phyloP scores from a whole-genome alignment of 2,329 filamentous ascomycete genomes.

The Cytospora piceae region DNA sequence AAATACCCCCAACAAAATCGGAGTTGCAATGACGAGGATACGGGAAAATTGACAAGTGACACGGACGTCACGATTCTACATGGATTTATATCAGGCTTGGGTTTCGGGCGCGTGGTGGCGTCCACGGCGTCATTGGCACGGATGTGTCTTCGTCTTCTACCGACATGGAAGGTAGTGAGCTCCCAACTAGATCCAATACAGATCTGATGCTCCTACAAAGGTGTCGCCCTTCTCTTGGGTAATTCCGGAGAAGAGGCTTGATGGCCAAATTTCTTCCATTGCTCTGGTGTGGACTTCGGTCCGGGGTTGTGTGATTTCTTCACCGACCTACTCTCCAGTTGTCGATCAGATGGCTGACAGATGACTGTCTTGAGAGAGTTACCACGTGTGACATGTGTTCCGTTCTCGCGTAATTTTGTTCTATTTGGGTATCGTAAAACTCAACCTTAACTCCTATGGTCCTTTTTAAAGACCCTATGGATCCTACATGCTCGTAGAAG shows the following conservation, averaged over 20 bases:
- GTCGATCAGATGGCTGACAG: conserved; percentile 2
- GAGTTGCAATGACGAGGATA: conserved; percentile 28
- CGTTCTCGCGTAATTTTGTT: background rate
- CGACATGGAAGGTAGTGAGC: conserved; percentile 60
- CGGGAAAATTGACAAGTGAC: conserved; percentile 36
- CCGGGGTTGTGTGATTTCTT: conserved; percentile 18
- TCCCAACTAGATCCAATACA: conserved; percentile 62
- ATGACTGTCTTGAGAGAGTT: conserved; percentile 8
- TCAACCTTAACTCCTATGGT: conserved; percentile 23
- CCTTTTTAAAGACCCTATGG: conserved; percentile 15
- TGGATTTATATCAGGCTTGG: conserved; percentile 28
- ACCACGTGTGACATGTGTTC: conserved; percentile 7
- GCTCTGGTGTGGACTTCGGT: conserved; percentile 10
- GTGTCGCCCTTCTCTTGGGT: conserved; percentile 81
- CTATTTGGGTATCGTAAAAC: conserved; percentile 27
- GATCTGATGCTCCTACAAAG: conserved; percentile 67
- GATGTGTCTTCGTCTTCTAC: conserved; percentile 22
- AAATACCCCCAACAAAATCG: conserved; percentile 35
- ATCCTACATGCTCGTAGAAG: conserved; percentile 4
- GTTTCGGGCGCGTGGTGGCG: conserved; percentile 48
- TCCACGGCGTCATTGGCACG: conserved; percentile 48
- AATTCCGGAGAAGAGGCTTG: conserved; percentile 77
- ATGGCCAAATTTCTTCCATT: conserved; percentile 70
- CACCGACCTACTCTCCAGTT: background rate
- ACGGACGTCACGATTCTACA: conserved; percentile 35